phyloP scores from a whole-genome alignment of 1,284 basidiomycete species.

The Ganoderma lucidum region DNA sequence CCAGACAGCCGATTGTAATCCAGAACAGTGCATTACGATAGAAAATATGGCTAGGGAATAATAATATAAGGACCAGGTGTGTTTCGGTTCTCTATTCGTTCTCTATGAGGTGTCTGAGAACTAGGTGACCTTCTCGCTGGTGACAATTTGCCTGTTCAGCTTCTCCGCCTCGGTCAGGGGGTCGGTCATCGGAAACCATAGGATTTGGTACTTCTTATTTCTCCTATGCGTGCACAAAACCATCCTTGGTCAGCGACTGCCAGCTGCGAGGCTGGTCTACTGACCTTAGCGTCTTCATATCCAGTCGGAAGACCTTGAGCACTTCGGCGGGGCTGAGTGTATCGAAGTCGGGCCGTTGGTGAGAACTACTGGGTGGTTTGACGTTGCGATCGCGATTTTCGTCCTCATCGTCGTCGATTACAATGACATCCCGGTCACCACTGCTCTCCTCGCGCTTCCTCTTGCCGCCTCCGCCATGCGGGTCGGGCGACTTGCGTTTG shows the following conservation, averaged over 20 bases:
- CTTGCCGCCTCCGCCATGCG: conserved; percentile 31
- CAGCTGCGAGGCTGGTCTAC: conserved; percentile 37
- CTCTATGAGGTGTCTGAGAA: neutral
- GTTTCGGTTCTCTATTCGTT: neutral
- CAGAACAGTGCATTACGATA: neutral
- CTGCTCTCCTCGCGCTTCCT: conserved; percentile 36
- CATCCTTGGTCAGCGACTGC: neutral
- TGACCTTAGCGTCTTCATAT: conserved; percentile 55
- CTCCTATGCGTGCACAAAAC: conserved; percentile 43
- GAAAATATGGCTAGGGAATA: neutral
- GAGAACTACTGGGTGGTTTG: conserved; percentile 9
- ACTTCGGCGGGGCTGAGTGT: conserved; percentile 45
- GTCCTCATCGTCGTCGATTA: conserved; percentile 46
- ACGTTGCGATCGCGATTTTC: conserved; percentile 24
- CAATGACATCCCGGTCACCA: conserved; percentile 46
- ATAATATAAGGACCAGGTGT: neutral
- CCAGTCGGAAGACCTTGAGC: conserved; percentile 59
- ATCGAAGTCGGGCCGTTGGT: conserved; percentile 18
- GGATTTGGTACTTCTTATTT: conserved; percentile 69
- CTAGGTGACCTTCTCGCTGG: conserved; percentile 46
- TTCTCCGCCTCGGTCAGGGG: conserved; percentile 63
- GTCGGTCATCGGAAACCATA: conserved; percentile 72
- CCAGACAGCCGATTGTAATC: neutral
- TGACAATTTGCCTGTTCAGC: conserved; percentile 56
- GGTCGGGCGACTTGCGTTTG: conserved; percentile 37